Evolutionary conservation across 2,329 filamentous ascomycete genomes (phyloP), one percentile per base, ranked within the genome.

Genomic region (Lachnellula suecica): DNA sequence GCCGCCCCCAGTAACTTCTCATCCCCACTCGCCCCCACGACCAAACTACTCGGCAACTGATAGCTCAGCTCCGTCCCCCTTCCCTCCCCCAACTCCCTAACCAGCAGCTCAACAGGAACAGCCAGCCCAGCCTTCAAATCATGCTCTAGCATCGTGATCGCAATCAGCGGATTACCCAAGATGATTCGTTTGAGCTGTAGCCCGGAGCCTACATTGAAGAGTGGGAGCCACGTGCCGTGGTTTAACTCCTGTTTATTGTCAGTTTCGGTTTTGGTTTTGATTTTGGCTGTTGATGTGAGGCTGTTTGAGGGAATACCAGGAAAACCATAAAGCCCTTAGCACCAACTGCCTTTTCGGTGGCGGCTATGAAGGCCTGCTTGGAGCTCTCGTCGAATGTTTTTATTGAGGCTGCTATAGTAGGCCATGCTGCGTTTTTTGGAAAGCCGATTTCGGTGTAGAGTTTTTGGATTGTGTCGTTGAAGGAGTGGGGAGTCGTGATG

Each of bases 231-330:
- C 11, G 23, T 15, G 13, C 55, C 53, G 35, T 63, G 61, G 29
- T 61, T 42, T 20, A 61, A 52, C 48, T 61, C 58, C 58, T 62
- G n/a, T n/a, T n/a, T n/a, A n/a, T n/a, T n/a, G n/a, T n/a, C n/a
- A n/a, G n/a, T n/a, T n/a, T n/a, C n/a, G n/a, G n/a, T n/a, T 29
- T 23, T 25, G 4, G 25, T 23, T 34, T 11, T 52, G 4, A 51
- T 6, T 24, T 24, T 13, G 27, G 17, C 35, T 38, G 8, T 22
- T 5, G 17, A 34, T 15, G 20, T 6, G 4, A 25, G n/a, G 11
- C 29, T 19, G 4, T 8, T 11, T 4, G 3, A 20, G 22, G 10
- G 15, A 24, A 11, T 50, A 60, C 60, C 7, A 51, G 27, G 24
- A 60, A 61, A 10, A 55, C 53, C 59, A 63, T 63, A 37, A 63